Conservation (phyloP, 192 early-diverging fungal species). For the Entomortierella parvispora region DNA sequence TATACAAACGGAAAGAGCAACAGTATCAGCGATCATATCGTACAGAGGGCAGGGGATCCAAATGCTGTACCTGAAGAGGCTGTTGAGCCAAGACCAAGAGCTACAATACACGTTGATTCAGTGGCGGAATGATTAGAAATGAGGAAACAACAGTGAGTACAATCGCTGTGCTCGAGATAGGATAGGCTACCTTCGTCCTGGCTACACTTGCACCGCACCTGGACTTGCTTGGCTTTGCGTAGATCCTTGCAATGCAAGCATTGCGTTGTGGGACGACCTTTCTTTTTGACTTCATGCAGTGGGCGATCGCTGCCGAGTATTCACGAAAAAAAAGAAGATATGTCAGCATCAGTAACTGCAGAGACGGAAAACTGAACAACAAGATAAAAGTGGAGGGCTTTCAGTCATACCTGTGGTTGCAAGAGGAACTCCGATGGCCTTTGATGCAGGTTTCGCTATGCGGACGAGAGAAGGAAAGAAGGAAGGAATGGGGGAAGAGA, state of each 20-base stretch:
- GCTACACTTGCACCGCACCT: conserved; percentile 71
- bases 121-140: too few species aligned
- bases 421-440: conserved; percentile 43
- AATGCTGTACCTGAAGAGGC: too few species aligned
- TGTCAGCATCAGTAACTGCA: neutral
- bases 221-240: conserved; percentile 72
- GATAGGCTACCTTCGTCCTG: conserved; percentile 41
- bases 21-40: too few species aligned
- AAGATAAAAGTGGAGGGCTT: too few species aligned
- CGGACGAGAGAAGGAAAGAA: neutral
- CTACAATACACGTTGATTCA: too few species aligned
- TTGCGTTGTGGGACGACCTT: conserved; percentile 76
- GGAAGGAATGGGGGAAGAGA: neutral
- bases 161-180: too few species aligned
- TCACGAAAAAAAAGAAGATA: neutral
- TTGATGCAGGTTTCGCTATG: conserved; percentile 46
- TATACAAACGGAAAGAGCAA: too few species aligned
- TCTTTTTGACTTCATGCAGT: conserved; percentile 72
- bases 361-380: too few species aligned
- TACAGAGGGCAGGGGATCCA: too few species aligned
- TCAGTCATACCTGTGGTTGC: conserved; percentile 43
- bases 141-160: neutral
- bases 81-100: too few species aligned
- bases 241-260: conserved; percentile 71
- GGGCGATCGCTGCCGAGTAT: conserved; percentile 55